Conservation (phyloP, 2,329 filamentous ascomycete genomes). For the Celoporthe dispersa region DNA sequence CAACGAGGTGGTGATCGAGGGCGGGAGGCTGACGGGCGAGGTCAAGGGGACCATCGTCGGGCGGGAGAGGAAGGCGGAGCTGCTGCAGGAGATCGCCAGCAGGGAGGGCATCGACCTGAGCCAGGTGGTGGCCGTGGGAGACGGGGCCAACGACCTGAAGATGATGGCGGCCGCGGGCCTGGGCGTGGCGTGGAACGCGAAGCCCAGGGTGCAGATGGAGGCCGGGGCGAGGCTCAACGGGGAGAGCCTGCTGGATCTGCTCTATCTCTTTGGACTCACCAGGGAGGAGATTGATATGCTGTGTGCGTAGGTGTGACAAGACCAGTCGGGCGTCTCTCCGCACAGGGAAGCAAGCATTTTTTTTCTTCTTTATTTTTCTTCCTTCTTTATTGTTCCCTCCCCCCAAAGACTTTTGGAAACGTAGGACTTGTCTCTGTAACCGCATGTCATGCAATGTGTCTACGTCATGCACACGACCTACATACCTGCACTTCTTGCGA, state of each 20-base stretch:
- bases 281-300: conserved; percentile 63
- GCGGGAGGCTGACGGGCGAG: conserved; percentile 70
- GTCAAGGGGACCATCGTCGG: conserved; percentile 75
- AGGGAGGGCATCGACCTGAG: conserved; percentile 68
- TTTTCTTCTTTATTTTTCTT: background rate
- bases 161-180: conserved; percentile 79
- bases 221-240: conserved; percentile 75
- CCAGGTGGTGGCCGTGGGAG: conserved; percentile 75
- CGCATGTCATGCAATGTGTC: background rate
- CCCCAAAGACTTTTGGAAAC: too few relatives aligned
- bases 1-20: conserved; percentile 76
- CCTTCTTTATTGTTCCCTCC: too few relatives aligned
- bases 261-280: conserved; percentile 76
- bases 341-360: too few relatives aligned
- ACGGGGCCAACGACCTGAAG: conserved; percentile 80
- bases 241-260: conserved; percentile 69
- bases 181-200: conserved; percentile 84
- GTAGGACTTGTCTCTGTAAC: background rate
- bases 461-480: background rate
- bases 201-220: conserved; percentile 79
- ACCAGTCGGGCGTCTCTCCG: background rate
- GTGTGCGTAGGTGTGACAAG: conserved; percentile 37
- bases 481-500: background rate
- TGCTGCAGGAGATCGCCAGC: conserved; percentile 71
- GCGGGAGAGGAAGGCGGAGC: conserved; percentile 72